Evolutionary conservation across 1,139 yeast species (phyloP), one percentile per base, ranked within the genome.

Genomic region (Debaryomyces coudertii): DNA sequence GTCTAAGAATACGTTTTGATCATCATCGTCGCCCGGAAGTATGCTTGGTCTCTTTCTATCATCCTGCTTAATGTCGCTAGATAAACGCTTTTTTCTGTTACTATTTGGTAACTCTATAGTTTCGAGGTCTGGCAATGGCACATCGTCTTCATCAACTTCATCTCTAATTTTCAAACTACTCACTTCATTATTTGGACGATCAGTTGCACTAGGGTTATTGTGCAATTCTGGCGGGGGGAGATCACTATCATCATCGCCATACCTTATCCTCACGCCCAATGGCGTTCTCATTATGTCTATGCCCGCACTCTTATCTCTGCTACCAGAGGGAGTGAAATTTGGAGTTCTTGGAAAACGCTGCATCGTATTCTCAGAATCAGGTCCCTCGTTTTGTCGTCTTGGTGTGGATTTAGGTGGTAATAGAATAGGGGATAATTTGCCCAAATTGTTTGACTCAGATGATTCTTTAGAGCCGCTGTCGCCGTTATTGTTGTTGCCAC

Each of bases 261-360:
- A 58, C 29, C 60, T 53, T 29, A 56, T 45, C 36, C 63, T 50
- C 4, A 64, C 56, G 12, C 66, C 69, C 16, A 56, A 42, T 4
- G 71, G 71, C 1, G 72, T 66, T 41, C 60, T 59, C 49, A 54
- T 52, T 31, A 61, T 53, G 46, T 56, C 55, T 35, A 43, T 37
- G 18, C 44, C 51, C n/a, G 25, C 27, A 7, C 47, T 51, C 8
- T 56, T 55, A 18, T 56, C 56, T 18, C 36, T 16, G n/a, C 36
- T 33, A 40, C 42, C 37, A 28, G 41, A 36, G 11, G 38, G 20
- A 39, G 56, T 51, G 44, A 71, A 73, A 45, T 71, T 71, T 3
- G 82, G 82, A 0, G 84, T 76, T 41, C 73, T 63, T 1, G 83
- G 83, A 49, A 78, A 78, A 47, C 82, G 57, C 47, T 75, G 80